These are phyloP conservation scores for Solanum paucissectum DNA, from an alignment of 257 asterid species.

Conservation along the genomic window DNA sequence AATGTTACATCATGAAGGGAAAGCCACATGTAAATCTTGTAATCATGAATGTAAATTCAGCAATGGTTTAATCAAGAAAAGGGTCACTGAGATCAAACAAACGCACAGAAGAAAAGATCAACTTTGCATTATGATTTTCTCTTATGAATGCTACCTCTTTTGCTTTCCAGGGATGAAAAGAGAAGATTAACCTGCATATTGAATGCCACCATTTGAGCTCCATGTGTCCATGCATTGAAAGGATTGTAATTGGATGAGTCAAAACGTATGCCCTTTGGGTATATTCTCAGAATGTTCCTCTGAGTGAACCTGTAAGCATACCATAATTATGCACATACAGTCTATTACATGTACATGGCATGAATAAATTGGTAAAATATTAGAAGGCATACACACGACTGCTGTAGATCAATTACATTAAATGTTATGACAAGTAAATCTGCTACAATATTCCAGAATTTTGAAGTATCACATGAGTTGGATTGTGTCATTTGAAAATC, in stretches of 20 bases:
- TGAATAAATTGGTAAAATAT: not conserved
- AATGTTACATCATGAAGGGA: not conserved
- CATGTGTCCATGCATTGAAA: constrained; percentile 75
- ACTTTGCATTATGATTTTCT: not conserved
- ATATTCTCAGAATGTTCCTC: constrained; percentile 62
- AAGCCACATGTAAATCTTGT: not conserved
- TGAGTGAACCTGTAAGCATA: constrained; percentile 54
- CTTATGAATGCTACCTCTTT: not conserved
- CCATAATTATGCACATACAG: not conserved
- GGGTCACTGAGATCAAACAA: not conserved
- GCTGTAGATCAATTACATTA: not conserved
- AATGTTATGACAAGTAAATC: not conserved
- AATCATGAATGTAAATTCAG: not conserved
- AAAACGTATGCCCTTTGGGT: constrained; percentile 76
- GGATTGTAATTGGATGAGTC: constrained; percentile 90
- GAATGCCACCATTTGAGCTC: constrained; percentile 95
- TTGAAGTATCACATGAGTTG: not conserved
- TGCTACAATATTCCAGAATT: not conserved
- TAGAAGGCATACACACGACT: not conserved
- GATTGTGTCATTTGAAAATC: not conserved
- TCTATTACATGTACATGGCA: not conserved
- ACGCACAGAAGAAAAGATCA: not conserved
- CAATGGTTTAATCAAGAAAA: not conserved
- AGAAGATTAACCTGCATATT: constrained; percentile 67
- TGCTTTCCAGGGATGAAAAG: not conserved